Evolutionary conservation across 2,329 filamentous ascomycete genomes (phyloP).

Genomic region (Exserohilum turcica): DNA sequence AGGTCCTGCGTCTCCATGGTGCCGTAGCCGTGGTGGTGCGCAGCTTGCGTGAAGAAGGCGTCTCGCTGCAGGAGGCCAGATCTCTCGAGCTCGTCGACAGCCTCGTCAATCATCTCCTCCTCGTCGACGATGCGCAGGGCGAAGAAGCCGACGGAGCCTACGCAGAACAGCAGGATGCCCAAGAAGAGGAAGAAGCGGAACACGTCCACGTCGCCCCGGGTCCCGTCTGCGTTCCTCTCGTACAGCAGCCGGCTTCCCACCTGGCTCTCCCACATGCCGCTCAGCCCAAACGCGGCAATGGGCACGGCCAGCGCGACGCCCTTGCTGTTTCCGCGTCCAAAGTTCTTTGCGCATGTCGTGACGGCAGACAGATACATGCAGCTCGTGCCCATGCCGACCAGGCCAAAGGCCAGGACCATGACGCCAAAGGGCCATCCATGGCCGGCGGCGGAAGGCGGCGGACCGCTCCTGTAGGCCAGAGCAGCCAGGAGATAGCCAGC

Average conservation of each 20-base stretch:
- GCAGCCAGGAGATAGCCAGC: conserved; percentile 83
- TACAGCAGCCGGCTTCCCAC: conserved; percentile 78
- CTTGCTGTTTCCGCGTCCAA: conserved; percentile 84
- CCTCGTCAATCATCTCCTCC: conserved; percentile 84
- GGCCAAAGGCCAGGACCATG: conserved; percentile 85
- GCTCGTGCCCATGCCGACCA: conserved; percentile 81
- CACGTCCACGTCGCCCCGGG: conserved; percentile 68
- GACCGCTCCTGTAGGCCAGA: conserved; percentile 69
- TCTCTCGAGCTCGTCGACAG: conserved; percentile 86
- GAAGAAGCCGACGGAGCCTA: conserved; percentile 76
- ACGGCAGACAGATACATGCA: conserved; percentile 88
- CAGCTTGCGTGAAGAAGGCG: conserved; percentile 68
- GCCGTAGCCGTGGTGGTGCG: conserved; percentile 65
- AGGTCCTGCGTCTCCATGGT: conserved; percentile 58
- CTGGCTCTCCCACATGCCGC: conserved; percentile 95
- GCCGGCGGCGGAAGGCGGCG: conserved; percentile 57
- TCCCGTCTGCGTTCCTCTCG: conserved; percentile 68
- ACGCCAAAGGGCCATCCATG: conserved; percentile 73
- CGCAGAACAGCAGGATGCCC: conserved; percentile 68
- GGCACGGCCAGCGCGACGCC: conserved; percentile 88
- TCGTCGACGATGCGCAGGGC: conserved; percentile 80
- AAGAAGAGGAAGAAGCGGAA: conserved; percentile 90
- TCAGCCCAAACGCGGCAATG: conserved; percentile 90
- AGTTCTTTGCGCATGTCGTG: conserved; percentile 98
- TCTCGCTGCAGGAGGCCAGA: conserved; percentile 81